These are phyloP conservation scores for Epicoccum sorghinum DNA, from an alignment of 2,329 filamentous ascomycete genomes.

Conservation along the genomic window DNA sequence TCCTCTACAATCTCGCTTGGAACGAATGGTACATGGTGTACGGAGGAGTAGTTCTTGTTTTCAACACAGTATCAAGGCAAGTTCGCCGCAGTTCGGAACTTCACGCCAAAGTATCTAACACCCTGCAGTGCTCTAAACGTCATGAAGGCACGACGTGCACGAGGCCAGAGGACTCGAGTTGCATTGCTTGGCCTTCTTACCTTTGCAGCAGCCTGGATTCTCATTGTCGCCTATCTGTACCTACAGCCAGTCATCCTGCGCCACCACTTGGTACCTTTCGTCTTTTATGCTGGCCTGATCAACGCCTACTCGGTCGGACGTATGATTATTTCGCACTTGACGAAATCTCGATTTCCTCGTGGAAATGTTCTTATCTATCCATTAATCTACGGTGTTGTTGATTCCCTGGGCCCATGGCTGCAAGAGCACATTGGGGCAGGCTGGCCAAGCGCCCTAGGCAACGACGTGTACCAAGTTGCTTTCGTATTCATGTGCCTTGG, in stretches of 20 bases:
- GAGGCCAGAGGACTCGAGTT: slow-evolving; percentile 72
- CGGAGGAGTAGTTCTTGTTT: slow-evolving; percentile 77
- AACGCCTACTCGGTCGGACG: slow-evolving; percentile 95
- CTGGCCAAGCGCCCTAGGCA: slow-evolving; percentile 51
- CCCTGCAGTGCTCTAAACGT: slow-evolving; percentile 74
- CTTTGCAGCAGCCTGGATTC: slow-evolving; percentile 76
- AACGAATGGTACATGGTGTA: slow-evolving; percentile 93
- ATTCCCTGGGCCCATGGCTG: slow-evolving; percentile 76
- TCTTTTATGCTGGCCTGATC: slow-evolving; percentile 84
- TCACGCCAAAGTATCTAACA: slow-evolving; percentile 9
- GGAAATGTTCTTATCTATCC: slow-evolving; percentile 84
- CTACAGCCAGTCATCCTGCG: slow-evolving; percentile 84
- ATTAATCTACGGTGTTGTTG: slow-evolving; percentile 76
- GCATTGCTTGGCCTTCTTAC: slow-evolving; percentile 84
- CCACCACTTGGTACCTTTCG: slow-evolving; percentile 85
- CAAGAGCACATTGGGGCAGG: slow-evolving; percentile 55
- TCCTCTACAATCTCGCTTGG: slow-evolving; percentile 80
- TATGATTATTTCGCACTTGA: slow-evolving; percentile 94
- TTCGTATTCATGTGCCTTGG: slow-evolving; percentile 91
- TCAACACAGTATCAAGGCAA: slow-evolving; percentile 78
- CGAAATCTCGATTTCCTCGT: slow-evolving; percentile 87
- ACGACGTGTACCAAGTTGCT: slow-evolving; percentile 84
- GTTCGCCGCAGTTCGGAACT: neutral
- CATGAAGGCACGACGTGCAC: slow-evolving; percentile 76
- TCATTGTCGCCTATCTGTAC: slow-evolving; percentile 79